phyloP scores from a whole-genome alignment of 2,329 filamentous ascomycete genomes.

The Trichocomaceae sp. region DNA sequence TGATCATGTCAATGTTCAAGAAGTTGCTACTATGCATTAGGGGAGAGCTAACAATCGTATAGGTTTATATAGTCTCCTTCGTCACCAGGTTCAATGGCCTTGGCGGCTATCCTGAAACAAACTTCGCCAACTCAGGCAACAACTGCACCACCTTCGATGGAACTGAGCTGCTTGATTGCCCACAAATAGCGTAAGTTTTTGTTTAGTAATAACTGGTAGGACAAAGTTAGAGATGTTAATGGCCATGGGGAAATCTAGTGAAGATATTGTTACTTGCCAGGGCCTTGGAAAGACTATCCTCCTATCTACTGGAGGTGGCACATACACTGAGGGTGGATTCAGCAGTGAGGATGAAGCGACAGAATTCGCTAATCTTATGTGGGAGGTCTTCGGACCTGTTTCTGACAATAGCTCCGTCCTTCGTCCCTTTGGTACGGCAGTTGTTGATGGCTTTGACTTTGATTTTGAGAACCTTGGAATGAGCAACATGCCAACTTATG shows the following conservation, averaged over 20 bases:
- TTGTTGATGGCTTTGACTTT: conserved; percentile 69
- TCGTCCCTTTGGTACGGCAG: conserved; percentile 60
- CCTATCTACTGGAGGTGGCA: conserved; percentile 64
- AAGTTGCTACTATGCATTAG: neutral
- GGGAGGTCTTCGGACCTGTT: conserved; percentile 62
- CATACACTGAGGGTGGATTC: conserved; percentile 66
- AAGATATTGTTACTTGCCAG: conserved; percentile 55
- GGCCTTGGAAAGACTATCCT: conserved; percentile 61
- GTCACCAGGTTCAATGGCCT: conserved; percentile 50
- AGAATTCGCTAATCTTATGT: conserved; percentile 55
- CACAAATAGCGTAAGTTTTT: conserved; percentile 54
- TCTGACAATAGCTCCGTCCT: conserved; percentile 39
- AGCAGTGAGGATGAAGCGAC: conserved; percentile 45
- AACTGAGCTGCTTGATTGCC: conserved; percentile 56
- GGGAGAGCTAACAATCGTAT: conserved; percentile 34
- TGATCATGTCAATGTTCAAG: neutral
- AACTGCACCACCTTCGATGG: conserved; percentile 54
- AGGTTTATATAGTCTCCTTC: conserved; percentile 61
- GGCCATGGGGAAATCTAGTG: conserved; percentile 20
- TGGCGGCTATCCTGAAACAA: conserved; percentile 46
- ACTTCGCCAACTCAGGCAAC: conserved; percentile 59
- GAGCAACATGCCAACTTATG: conserved; percentile 56
- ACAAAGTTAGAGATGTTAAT: neutral
- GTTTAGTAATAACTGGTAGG: neutral
- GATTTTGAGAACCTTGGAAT: conserved; percentile 59